Percentiles rank a stretch among this genome's conserved stretches.
Conservation (phyloP, 164 flowering plant species). For the Tetrastigma voinierianum region DNA sequence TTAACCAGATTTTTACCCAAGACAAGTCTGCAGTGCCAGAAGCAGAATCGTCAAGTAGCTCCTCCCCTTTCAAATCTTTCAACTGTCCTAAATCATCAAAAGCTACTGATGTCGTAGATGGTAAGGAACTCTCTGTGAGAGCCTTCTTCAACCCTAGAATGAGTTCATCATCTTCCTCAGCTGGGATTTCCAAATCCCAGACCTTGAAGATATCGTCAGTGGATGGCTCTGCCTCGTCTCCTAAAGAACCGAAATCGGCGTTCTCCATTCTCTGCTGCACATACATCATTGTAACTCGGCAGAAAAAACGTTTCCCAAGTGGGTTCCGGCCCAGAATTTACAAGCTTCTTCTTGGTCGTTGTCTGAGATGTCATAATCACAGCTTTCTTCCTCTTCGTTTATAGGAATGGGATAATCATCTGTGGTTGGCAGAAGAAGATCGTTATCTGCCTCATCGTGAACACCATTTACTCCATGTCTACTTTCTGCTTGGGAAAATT, state of each 20-base stretch:
- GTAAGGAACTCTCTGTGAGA: conserved; percentile 21
- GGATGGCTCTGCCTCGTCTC: conserved; percentile 25
- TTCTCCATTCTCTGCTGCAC: conserved; percentile 5
- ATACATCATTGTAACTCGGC: conserved; percentile 27
- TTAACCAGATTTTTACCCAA: conserved; percentile 20
- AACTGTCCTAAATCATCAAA: conserved; percentile 14
- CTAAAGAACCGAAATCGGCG: conserved; percentile 13
- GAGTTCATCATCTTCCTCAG: conserved; percentile 50
- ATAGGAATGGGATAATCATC: conserved; percentile 1
- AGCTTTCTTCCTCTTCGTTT: conserved; percentile 14
- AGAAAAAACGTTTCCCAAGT: conserved; percentile 26
- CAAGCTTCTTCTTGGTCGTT: conserved; percentile 8
- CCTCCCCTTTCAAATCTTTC: conserved; percentile 18
- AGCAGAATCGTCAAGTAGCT: conserved; percentile 37
- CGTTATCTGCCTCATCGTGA: conserved; percentile 5
- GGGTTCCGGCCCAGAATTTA: conserved; percentile 1
- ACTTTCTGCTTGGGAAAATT: conserved; percentile 1
- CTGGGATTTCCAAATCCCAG: conserved; percentile 55
- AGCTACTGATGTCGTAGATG: conserved; percentile 10
- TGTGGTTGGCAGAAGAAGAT: background rate
- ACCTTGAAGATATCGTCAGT: conserved; percentile 56
- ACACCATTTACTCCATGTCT: conserved; percentile 15
- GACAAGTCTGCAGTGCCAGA: conserved; percentile 53
- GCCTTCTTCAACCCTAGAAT: conserved; percentile 40
- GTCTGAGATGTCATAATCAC: background rate